A percentile compares a stretch with the other conserved stretches of the same genome.
phyloP scores from a whole-genome alignment of 805 yeast genomes.

The Metschnikowia hibisci region DNA sequence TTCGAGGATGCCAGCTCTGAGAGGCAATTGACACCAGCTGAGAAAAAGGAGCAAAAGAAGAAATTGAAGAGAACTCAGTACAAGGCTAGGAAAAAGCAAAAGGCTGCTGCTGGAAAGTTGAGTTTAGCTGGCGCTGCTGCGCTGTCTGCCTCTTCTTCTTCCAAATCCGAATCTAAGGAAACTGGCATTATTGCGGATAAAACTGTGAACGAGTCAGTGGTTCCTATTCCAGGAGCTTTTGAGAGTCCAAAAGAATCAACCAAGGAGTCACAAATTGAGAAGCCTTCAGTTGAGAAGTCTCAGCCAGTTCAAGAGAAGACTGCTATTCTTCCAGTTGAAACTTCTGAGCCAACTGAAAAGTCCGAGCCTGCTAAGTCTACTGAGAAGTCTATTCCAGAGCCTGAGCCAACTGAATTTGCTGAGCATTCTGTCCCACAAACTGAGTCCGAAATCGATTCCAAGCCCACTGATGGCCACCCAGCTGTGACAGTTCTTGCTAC shows the following conservation, averaged over 20 bases:
- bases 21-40: slow-evolving; percentile 15
- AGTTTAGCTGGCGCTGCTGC: slow-evolving; percentile 1
- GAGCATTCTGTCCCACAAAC: no score
- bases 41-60: slow-evolving; percentile 38
- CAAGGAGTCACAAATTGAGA: no score
- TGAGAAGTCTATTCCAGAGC: neutral
- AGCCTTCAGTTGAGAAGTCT: neutral
- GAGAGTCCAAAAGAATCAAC: neutral
- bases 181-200: neutral
- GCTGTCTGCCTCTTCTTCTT: slow-evolving; percentile 1
- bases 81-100: slow-evolving; percentile 40
- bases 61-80: slow-evolving; percentile 42
- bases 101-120: slow-evolving; percentile 12
- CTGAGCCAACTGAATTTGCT: neutral
- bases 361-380: no score
- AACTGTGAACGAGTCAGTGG: neutral
- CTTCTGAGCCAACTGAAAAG: no score
- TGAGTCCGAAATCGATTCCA: neutral
- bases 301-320: neutral
- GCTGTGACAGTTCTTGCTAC: neutral
- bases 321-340: no score
- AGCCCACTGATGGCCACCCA: slow-evolving; percentile 1
- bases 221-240: neutral
- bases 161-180: neutral
- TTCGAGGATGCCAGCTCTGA: slow-evolving; percentile 46